Percentiles rank a stretch among this genome's conserved stretches.
Evolutionary conservation across 2,329 filamentous ascomycete species (phyloP).

Genomic region (Sarocladium kiliense): DNA sequence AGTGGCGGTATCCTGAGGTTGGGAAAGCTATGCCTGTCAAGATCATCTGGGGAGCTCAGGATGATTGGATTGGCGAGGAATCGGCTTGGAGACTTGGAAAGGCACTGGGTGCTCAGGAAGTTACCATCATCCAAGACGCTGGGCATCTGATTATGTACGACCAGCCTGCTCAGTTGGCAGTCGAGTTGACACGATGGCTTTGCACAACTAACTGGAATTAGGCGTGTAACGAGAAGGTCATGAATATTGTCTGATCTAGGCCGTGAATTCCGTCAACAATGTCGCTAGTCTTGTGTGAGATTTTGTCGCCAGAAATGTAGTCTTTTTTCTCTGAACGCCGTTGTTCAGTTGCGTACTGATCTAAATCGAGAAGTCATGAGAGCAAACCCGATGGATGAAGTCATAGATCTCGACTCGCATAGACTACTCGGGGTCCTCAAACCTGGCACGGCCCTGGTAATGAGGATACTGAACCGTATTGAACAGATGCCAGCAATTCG

Average conservation of each 20-base stretch:
- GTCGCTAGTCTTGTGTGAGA: too few relatives aligned
- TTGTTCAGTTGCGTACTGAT: too few relatives aligned
- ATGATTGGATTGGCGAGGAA: slow-evolving; percentile 37
- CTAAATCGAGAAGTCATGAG: too few relatives aligned
- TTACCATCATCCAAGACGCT: slow-evolving; percentile 28
- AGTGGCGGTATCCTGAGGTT: slow-evolving; percentile 29
- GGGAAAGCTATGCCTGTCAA: slow-evolving; percentile 30
- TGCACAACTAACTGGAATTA: not conserved
- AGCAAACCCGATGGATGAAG: too few relatives aligned
- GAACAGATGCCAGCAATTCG: slow-evolving; percentile 74
- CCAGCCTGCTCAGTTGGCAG: slow-evolving; percentile 30
- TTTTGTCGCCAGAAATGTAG: too few relatives aligned
- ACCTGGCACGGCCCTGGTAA: slow-evolving; percentile 30
- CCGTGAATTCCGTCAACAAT: not conserved
- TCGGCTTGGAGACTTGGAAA: slow-evolving; percentile 23
- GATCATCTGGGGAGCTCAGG: slow-evolving; percentile 38
- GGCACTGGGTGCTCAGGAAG: slow-evolving; percentile 25
- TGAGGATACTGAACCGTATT: slow-evolving; percentile 33
- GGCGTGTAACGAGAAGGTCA: not conserved
- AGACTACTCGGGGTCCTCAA: slow-evolving; percentile 34
- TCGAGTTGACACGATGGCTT: slow-evolving; percentile 32
- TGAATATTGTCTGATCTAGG: not conserved
- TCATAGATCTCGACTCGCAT: too few relatives aligned
- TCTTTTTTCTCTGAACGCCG: not conserved
- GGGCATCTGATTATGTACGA: slow-evolving; percentile 41